Evolutionary conservation across 2,329 filamentous ascomycete genomes (phyloP).

Genomic region (Fusarium praegraminearum): DNA sequence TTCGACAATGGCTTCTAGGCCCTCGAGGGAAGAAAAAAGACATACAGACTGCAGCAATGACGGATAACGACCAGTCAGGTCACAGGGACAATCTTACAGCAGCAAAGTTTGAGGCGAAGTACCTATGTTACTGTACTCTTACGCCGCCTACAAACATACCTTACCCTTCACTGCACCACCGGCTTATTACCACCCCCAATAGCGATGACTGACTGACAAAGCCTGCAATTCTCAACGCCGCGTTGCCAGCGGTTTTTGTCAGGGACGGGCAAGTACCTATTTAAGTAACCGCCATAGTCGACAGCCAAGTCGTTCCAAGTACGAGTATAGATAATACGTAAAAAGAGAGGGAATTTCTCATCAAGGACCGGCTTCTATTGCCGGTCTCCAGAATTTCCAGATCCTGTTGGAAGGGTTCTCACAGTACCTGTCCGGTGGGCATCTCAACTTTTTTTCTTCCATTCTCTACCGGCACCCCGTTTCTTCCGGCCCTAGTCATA

Average conservation of each 20-base stretch:
- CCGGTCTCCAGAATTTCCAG: conserved; percentile 35
- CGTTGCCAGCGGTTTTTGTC: conserved; percentile 4
- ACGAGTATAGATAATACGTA: conserved; percentile 6
- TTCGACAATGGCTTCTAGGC: conserved; percentile 43
- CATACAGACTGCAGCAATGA: neutral
- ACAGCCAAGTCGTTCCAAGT: neutral
- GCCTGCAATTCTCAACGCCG: conserved; percentile 16
- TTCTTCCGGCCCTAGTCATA: conserved; percentile 37
- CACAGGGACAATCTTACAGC: conserved; percentile 20
- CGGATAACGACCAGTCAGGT: conserved; percentile 14
- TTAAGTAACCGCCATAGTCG: conserved; percentile 14
- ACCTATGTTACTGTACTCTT: neutral
- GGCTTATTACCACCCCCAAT: conserved; percentile 32
- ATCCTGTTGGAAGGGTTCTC: conserved; percentile 25
- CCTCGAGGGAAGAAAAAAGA: neutral
- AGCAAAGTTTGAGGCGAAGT: conserved; percentile 27
- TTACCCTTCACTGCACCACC: conserved; percentile 29
- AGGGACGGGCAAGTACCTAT: neutral
- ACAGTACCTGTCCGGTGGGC: conserved; percentile 19
- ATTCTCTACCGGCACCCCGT: conserved; percentile 39
- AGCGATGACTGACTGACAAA: neutral
- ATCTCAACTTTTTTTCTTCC: conserved; percentile 8
- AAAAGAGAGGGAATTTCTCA: conserved; percentile 30
- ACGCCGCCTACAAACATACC: conserved; percentile 12
- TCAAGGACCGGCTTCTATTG: conserved; percentile 31